Evolutionary conservation across 371 early-diverging fungal genomes (phyloP).

Genomic region (Zychaea mexicana): DNA sequence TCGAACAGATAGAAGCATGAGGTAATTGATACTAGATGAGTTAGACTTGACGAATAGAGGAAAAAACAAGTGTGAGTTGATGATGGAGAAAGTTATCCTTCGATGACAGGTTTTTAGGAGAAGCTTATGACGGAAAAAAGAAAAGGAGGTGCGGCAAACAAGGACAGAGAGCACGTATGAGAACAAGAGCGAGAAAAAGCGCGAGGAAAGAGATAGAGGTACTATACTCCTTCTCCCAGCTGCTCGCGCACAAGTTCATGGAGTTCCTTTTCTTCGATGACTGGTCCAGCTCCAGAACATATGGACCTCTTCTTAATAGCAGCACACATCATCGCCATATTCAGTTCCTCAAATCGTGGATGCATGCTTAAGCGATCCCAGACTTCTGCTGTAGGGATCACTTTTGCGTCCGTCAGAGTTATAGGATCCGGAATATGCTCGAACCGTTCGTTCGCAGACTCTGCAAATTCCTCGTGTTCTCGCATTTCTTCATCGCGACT

Average conservation of each 20-base stretch:
- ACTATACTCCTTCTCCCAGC: constrained; percentile 1
- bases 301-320: constrained; percentile 63
- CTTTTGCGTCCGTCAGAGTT: constrained; percentile 7
- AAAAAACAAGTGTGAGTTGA: neutral
- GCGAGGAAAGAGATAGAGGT: neutral
- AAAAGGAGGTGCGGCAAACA: neutral
- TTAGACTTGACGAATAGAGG: neutral
- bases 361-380: constrained; percentile 53
- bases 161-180: neutral
- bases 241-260: constrained; percentile 14
- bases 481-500: constrained; percentile 5
- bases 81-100: neutral
- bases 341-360: constrained; percentile 55
- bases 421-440: constrained; percentile 20
- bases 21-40: neutral
- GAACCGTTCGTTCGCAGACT: constrained; percentile 16
- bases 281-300: constrained; percentile 55
- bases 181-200: neutral
- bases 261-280: constrained; percentile 44
- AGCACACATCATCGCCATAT: constrained; percentile 56
- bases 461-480: constrained; percentile 21
- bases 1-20: neutral
- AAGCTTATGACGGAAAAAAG: neutral
- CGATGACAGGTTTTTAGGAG: constrained; percentile 5
- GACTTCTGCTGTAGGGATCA: constrained; percentile 26